These are phyloP conservation scores for Cucurbita argyrosperma DNA, from an alignment of 306 rosid species.

Conservation along the genomic window DNA sequence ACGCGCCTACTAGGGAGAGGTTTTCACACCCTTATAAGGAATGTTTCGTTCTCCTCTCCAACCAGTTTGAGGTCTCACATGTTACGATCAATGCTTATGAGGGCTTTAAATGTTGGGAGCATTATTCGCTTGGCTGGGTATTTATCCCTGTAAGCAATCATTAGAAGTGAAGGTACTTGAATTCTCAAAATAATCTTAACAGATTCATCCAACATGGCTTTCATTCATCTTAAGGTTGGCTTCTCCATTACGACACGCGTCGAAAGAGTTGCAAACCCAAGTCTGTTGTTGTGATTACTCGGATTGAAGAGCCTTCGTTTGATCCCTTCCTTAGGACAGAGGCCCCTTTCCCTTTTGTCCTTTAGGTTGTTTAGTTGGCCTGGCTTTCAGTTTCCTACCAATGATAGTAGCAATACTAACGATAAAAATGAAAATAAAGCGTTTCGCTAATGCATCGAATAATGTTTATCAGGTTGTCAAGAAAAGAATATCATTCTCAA, in stretches of 20 bases:
- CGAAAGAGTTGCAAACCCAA: not conserved
- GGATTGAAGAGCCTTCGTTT: not conserved
- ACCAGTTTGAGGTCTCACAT: not conserved
- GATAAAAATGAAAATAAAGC: not conserved
- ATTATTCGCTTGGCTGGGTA: not conserved
- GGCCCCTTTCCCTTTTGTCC: not conserved
- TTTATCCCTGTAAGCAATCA: too few relatives aligned
- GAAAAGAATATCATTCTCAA: not conserved
- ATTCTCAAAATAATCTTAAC: not conserved
- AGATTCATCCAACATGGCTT: not conserved
- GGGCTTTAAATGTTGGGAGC: not conserved
- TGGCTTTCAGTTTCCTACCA: not conserved
- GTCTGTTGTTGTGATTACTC: not conserved
- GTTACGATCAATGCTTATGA: not conserved
- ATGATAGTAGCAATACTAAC: not conserved
- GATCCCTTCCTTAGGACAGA: not conserved
- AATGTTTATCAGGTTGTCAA: not conserved
- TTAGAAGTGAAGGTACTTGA: not conserved
- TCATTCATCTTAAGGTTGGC: not conserved
- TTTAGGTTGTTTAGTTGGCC: not conserved
- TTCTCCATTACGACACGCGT: not conserved
- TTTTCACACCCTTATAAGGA: too few relatives aligned
- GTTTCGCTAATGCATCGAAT: not conserved
- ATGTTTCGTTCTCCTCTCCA: too few relatives aligned
- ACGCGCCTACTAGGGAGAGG: too few relatives aligned